These are phyloP conservation scores for Aureobasidium zeae DNA, from an alignment of 2,329 filamentous ascomycete genomes.

Conservation along the genomic window DNA sequence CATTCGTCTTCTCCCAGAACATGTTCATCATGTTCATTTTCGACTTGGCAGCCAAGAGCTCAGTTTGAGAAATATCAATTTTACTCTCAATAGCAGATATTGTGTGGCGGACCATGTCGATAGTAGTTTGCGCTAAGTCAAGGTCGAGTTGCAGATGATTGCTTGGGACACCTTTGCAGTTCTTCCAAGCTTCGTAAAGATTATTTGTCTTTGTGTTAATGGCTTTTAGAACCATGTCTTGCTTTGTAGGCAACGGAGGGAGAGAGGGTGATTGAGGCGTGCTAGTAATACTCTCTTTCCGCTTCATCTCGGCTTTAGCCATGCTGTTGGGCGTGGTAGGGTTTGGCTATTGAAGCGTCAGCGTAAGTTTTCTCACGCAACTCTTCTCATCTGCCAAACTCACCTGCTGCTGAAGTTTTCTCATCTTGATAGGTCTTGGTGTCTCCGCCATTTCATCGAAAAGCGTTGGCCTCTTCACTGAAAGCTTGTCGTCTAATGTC, in stretches of 20 bases:
- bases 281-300: background rate
- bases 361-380: background rate
- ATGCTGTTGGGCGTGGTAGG: background rate
- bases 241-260: background rate
- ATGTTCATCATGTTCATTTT: background rate
- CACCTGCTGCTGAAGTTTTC: background rate
- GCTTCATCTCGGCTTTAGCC: background rate
- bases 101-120: background rate
- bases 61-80: background rate
- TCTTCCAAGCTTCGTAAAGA: background rate
- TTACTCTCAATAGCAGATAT: background rate
- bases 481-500: too few relatives aligned
- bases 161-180: background rate
- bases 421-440: background rate
- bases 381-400: background rate
- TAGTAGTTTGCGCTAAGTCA: background rate
- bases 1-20: background rate
- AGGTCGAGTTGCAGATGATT: background rate
- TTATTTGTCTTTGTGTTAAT: background rate
- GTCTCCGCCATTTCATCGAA: background rate
- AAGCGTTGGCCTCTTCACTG: background rate
- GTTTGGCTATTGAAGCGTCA: background rate
- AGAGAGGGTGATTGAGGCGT: background rate
- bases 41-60: background rate
- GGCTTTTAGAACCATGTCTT: background rate